phyloP scores from a whole-genome alignment of 129 eudicot genomes.

The Centrapalus pauciflorus region DNA sequence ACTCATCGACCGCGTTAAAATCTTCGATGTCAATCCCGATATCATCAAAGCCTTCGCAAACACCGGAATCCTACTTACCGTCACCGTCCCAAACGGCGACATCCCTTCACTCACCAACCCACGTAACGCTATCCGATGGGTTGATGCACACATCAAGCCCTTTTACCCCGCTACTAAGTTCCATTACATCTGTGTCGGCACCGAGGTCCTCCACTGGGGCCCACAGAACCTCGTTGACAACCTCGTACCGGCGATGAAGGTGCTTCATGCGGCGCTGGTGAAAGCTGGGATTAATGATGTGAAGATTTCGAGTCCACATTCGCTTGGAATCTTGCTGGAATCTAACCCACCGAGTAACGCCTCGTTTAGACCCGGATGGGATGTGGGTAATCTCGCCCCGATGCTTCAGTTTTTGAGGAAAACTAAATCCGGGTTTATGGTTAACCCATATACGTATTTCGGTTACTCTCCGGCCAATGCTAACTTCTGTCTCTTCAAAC shows the following conservation, averaged over 20 bases:
- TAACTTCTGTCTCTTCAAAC: conserved; percentile 40
- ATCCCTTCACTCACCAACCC: conserved; percentile 31
- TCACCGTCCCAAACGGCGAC: conserved; percentile 38
- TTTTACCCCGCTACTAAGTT: conserved; percentile 35
- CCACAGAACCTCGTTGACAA: conserved; percentile 66
- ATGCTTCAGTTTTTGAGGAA: conserved; percentile 60
- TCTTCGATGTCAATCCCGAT: conserved; percentile 27
- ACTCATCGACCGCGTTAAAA: conserved; percentile 30
- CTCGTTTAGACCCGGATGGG: conserved; percentile 89
- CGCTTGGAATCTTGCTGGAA: conserved; percentile 54
- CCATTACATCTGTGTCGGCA: conserved; percentile 66
- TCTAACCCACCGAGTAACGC: conserved; percentile 77
- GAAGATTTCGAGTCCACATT: conserved; percentile 71
- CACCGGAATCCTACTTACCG: conserved; percentile 19
- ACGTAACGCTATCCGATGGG: conserved; percentile 29
- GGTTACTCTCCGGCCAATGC: conserved; percentile 47
- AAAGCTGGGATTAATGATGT: conserved; percentile 41
- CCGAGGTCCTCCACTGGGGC: conserved; percentile 94
- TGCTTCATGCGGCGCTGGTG: conserved; percentile 52
- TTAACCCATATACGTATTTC: conserved; percentile 91
- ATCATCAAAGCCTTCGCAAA: conserved; percentile 32
- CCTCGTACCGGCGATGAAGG: conserved; percentile 76
- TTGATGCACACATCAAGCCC: conserved; percentile 21
- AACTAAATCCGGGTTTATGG: conserved; percentile 77
- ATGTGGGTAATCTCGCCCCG: conserved; percentile 64